Percentiles rank a stretch among this genome's conserved stretches.
These are phyloP conservation scores for Coemansia sp. DNA, from an alignment of 371 early-diverging fungal species.

Conservation along the genomic window DNA sequence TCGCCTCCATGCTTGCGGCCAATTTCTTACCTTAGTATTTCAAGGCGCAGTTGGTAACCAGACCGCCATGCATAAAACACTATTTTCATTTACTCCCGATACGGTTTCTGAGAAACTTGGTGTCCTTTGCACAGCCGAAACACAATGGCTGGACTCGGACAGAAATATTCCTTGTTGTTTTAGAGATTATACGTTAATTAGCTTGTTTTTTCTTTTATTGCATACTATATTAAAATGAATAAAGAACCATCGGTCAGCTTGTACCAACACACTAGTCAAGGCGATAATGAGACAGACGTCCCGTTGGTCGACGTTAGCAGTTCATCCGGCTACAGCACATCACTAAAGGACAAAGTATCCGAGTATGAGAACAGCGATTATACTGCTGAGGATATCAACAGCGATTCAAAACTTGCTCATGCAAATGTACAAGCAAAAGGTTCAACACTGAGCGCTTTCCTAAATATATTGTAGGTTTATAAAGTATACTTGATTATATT, in stretches of 20 bases:
- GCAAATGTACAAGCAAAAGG: slow-evolving; percentile 8
- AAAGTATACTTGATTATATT: not conserved
- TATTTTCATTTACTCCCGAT: not conserved
- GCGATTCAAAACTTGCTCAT: not conserved
- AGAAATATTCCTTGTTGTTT: not conserved
- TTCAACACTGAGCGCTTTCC: slow-evolving; percentile 35
- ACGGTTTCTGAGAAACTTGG: not conserved
- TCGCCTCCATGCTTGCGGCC: too few species aligned
- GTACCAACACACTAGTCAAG: not conserved
- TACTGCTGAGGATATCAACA: not conserved
- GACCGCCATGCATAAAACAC: not conserved
- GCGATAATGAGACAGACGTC: not conserved
- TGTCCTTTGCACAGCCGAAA: not conserved
- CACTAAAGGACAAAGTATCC: not conserved
- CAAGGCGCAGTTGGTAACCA: not conserved
- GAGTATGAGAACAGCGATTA: not conserved
- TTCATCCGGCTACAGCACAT: not conserved
- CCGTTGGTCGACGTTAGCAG: not conserved
- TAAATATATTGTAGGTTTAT: slow-evolving; percentile 57
- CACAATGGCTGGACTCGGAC: too few species aligned
- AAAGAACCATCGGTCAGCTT: not conserved
- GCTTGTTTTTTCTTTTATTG: not conserved
- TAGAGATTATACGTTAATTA: not conserved
- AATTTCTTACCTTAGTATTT: not conserved
- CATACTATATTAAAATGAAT: not conserved